Evolutionary conservation across 192 early-diverging fungal genomes (phyloP).

Genomic region (Ramicandelaber brevisporus): DNA sequence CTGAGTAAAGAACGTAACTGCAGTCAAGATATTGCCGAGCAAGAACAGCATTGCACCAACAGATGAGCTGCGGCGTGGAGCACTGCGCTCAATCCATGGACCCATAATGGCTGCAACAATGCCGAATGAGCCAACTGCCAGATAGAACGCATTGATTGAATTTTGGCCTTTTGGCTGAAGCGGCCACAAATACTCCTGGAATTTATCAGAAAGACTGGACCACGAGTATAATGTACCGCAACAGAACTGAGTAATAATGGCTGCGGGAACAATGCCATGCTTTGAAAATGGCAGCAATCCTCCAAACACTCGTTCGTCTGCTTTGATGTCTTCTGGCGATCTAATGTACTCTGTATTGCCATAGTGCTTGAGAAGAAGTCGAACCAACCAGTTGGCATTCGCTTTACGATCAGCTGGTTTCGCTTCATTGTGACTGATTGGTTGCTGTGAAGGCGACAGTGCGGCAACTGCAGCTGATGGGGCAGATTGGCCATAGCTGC

Average conservation of each 20-base stretch:
- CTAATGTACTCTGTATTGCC: constrained; percentile 16
- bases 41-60: constrained; percentile 21
- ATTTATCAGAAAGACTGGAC: constrained; percentile 30
- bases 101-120: constrained; percentile 23
- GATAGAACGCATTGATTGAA: constrained; percentile 36
- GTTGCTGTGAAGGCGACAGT: too few relatives aligned
- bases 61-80: constrained; percentile 20
- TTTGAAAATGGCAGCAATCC: constrained; percentile 21
- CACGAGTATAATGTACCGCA: constrained; percentile 36
- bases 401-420: too few relatives aligned
- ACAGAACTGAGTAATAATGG: constrained; percentile 29
- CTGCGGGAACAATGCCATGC: constrained; percentile 28
- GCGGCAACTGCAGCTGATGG: too few relatives aligned
- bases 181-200: constrained; percentile 16
- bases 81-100: constrained; percentile 30
- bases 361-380: constrained; percentile 13
- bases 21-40: constrained; percentile 23
- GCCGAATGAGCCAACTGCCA: constrained; percentile 27
- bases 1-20: constrained; percentile 19
- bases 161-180: constrained; percentile 14
- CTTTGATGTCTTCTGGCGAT: constrained; percentile 8
- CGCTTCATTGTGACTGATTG: too few relatives aligned
- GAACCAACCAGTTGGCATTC: too few relatives aligned
- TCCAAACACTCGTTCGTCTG: constrained; percentile 16
- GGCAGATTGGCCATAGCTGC: too few relatives aligned